Base-by-base conservation (phyloP, 2,329 filamentous ascomycete genomes). In the Colletotrichum sp. region DNA sequence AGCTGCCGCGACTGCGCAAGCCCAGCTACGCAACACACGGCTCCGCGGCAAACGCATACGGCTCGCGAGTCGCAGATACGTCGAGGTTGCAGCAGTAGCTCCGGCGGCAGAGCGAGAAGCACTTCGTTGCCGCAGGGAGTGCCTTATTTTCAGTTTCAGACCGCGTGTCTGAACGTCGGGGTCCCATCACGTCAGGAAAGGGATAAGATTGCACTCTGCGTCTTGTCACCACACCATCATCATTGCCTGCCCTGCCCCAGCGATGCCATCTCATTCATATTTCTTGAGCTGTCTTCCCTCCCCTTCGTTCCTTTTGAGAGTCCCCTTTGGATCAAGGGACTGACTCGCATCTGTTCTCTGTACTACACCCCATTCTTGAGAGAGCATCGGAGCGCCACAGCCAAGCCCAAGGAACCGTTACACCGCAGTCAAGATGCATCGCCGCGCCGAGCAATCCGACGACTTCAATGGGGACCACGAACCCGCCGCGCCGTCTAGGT, bases 361-460 rank as follows among this genome's bases (percentile, higher is more conserved):
- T 30, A 32, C 61, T 44, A 32, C 34, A 62, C 0, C 19, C 39
- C 19, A 12, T 49, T 49, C 39, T 49, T n/a, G 39, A 49, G 39
- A 49, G 34, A 61, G 61, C 34, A 19, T 39, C 49, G 44, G 55
- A 62, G 59, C 32, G 34, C 34, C 32, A 68, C 44, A 22, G 57
- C 63, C 27, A 49, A 29, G 12, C 32, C 30, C 52, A 12, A 19
- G 36, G 30, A 32, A 59, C 12, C 16, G 22, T 52, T 39, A 52
- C 73, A 69, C 44, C 30, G 63, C 64, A 64, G 64, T 49, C 64
- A 69, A 65, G 32, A 76, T 76, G 73, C 64, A 25, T 55, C 64
- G 32, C 65, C 64, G 36, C 9, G 13, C 64, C 57, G 73, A 64
- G n/a, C 63, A 49, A n/a, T 59, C 74, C 11, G 65, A 52, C 36